Evolutionary conservation across 1,139 yeast genomes (phyloP), one percentile per base, ranked within the genome.

Genomic region (Saccharomycopsis hybrid): DNA sequence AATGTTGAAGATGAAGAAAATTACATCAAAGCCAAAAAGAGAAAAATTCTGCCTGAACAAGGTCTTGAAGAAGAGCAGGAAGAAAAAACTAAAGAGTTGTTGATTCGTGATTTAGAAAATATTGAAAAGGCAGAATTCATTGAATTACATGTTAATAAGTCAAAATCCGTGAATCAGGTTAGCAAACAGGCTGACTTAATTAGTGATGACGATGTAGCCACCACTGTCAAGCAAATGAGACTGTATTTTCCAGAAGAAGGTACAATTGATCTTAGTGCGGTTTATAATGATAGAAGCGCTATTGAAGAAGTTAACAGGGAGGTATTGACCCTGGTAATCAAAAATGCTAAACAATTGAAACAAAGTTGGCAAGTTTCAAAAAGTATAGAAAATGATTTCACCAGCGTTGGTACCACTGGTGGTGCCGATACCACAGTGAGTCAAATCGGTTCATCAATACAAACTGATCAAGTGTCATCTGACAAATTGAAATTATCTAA

Each of bases 61-160:
- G 62, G 62, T 24, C 62, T 63, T 5, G 59, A 57, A 25, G 70
- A 66, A 40, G 68, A 71, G 50, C 44, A 58, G 27, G 70, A 61
- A 44, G 54, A 56, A 36, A 66, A 64, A 18, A 60, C 68, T 60
- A 69, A 72, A 27, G 90, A 84, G 56, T 65, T 85, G 44, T 71
- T 75, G 44, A 73, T 85, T 41, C 69, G 70, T 32, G 96, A 89
- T 60, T 70, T 87, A 52, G 80, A 80, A 49, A 75, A 74, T 4
- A 65, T 65, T 3, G 69, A 70, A 25, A 67, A 67, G 2, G 71
- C 78, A 3, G 78, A 77, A 48, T 82, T 77, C 57, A 76, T 85
- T 18, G 77, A 77, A 59, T 73, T 88, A 46, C 72, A 79, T 55
- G 68, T 85, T 46, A 76, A 75, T 41, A 55, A 56, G 13, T 38